These are phyloP conservation scores for Apiospora hydei DNA, from an alignment of 2,329 filamentous ascomycete genomes.

Conservation along the genomic window DNA sequence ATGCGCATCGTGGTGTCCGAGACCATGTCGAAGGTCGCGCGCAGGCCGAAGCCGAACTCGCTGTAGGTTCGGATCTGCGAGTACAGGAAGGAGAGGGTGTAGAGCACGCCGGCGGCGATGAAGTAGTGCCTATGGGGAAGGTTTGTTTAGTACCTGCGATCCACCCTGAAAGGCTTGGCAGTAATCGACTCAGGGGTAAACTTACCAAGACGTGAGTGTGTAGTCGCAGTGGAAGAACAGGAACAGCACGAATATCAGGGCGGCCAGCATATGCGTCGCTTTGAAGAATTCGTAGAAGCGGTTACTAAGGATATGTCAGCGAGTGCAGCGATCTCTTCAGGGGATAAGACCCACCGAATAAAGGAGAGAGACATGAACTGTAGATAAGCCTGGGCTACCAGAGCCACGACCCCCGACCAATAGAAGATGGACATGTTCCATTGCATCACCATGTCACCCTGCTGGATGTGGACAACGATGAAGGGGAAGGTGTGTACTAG, in stretches of 20 bases:
- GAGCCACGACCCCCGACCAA: slow-evolving; percentile 62
- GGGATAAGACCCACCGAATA: slow-evolving; percentile 48
- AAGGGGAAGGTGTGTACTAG: slow-evolving; percentile 68
- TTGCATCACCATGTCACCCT: slow-evolving; percentile 54
- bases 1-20: slow-evolving; percentile 51
- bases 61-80: slow-evolving; percentile 55
- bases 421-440: slow-evolving; percentile 56
- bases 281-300: slow-evolving; percentile 69
- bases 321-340: not conserved
- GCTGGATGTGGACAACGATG: slow-evolving; percentile 57
- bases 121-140: slow-evolving; percentile 57
- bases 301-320: slow-evolving; percentile 46
- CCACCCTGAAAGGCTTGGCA: not conserved
- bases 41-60: slow-evolving; percentile 54
- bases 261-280: slow-evolving; percentile 59
- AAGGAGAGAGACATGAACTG: slow-evolving; percentile 60
- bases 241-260: slow-evolving; percentile 62
- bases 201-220: slow-evolving; percentile 57
- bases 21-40: slow-evolving; percentile 49
- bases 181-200: slow-evolving; percentile 33
- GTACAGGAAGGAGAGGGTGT: slow-evolving; percentile 54
- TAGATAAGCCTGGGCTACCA: slow-evolving; percentile 61
- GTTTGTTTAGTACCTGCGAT: slow-evolving; percentile 41
- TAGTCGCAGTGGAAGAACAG: slow-evolving; percentile 68
- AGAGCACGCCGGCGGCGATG: slow-evolving; percentile 61